Conservation (phyloP, 208 protist genomes). For the Tritrichomonas foetus region DNA sequence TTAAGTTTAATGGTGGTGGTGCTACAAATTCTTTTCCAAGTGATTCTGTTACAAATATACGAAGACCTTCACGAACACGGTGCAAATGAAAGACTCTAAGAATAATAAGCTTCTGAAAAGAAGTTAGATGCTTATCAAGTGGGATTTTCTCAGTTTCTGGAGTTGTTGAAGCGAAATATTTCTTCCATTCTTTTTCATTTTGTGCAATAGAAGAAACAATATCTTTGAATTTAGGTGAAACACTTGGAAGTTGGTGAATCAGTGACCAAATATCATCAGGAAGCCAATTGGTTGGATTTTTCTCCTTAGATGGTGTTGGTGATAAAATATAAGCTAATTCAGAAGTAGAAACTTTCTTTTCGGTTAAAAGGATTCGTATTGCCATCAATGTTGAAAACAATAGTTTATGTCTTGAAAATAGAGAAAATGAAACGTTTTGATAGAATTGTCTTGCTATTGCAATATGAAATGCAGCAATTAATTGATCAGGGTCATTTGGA, state of each 20-base stretch:
- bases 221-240: not conserved
- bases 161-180: not conserved
- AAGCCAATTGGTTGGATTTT: constrained; percentile 66
- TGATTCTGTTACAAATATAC: constrained; percentile 31
- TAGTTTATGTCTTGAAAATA: constrained; percentile 97
- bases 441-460: constrained; percentile 76
- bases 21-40: constrained; percentile 19
- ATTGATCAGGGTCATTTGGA: not conserved
- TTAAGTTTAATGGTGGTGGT: constrained; percentile 68
- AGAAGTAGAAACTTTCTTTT: constrained; percentile 52
- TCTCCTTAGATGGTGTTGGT: not conserved
- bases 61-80: constrained; percentile 81
- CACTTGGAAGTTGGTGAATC: not conserved
- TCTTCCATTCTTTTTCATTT: constrained; percentile 18
- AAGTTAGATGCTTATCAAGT: not conserved
- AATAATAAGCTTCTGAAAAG: constrained; percentile 83
- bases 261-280: not conserved
- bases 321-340: constrained; percentile 58
- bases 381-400: constrained; percentile 95
- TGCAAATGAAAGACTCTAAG: constrained; percentile 86
- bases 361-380: constrained; percentile 44
- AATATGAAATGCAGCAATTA: constrained; percentile 55
- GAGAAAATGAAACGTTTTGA: constrained; percentile 79
- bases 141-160: not conserved
- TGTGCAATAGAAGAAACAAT: not conserved